These are phyloP conservation scores for Piper longum DNA, from an alignment of 164 flowering plant species.

Conservation along the genomic window DNA sequence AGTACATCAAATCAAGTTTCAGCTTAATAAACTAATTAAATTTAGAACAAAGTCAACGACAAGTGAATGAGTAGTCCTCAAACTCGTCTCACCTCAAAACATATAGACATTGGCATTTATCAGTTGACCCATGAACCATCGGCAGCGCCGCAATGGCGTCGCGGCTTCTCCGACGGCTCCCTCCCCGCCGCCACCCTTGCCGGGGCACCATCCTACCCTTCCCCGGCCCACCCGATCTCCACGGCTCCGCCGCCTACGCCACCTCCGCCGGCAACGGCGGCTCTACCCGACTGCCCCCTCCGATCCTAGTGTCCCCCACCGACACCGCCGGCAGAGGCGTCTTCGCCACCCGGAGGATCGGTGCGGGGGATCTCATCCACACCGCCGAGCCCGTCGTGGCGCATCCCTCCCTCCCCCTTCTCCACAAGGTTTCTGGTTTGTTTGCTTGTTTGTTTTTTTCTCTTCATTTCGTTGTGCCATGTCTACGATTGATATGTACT, in stretches of 20 bases:
- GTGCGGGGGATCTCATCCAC: constrained; percentile 70
- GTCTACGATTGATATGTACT: too few relatives aligned
- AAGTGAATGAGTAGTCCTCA: too few relatives aligned
- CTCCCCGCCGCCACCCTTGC: not conserved
- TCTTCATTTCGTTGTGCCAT: too few relatives aligned
- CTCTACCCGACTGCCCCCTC: constrained; percentile 37
- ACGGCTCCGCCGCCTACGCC: not conserved
- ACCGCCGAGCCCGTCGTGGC: constrained; percentile 59
- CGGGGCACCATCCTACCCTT: not conserved
- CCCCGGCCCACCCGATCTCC: not conserved
- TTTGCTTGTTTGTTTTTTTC: not conserved
- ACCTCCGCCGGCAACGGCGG: too few relatives aligned
- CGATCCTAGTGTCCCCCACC: constrained; percentile 58
- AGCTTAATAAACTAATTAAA: too few relatives aligned
- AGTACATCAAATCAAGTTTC: too few relatives aligned
- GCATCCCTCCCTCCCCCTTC: constrained; percentile 47
- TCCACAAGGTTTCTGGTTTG: constrained; percentile 12
- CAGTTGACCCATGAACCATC: too few relatives aligned
- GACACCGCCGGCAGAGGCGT: constrained; percentile 82
- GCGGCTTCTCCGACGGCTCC: not conserved
- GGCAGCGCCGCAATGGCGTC: not conserved
- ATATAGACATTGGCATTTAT: too few relatives aligned
- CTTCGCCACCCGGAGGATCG: constrained; percentile 66
- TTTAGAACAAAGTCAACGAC: too few relatives aligned
- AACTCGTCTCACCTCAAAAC: too few relatives aligned